phyloP scores from a whole-genome alignment of 768 basidiomycete species.

The Hebeloma cylindrosporum region DNA sequence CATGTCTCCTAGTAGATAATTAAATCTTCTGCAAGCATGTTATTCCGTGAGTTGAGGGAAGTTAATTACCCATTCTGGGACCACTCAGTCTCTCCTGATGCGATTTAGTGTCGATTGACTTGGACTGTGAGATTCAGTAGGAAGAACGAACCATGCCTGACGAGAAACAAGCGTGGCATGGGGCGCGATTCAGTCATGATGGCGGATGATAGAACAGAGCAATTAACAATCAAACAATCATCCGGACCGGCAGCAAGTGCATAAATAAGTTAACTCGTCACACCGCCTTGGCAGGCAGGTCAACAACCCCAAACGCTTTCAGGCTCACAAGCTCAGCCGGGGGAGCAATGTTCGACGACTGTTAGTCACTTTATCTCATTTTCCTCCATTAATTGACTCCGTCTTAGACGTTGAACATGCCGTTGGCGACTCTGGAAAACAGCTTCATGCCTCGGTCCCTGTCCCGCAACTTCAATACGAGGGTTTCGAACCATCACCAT shows the following conservation, averaged over 20 bases:
- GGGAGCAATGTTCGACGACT: constrained; percentile 62
- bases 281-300: constrained; percentile 3
- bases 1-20: constrained; percentile 54
- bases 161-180: constrained; percentile 74
- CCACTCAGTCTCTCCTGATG: constrained; percentile 90
- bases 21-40: not conserved
- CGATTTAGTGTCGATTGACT: not conserved
- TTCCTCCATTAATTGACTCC: constrained; percentile 6
- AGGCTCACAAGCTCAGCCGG: not conserved
- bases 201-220: not conserved
- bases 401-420: constrained; percentile 86
- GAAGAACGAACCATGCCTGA: constrained; percentile 77
- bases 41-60: not conserved
- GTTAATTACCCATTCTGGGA: constrained; percentile 71
- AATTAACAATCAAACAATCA: not conserved
- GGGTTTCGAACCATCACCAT: constrained; percentile 80
- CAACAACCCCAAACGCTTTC: no score
- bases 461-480: constrained; percentile 74
- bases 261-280: no score
- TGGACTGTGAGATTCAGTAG: not conserved
- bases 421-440: constrained; percentile 45
- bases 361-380: constrained; percentile 35
- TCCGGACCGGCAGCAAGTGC: not conserved
- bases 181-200: constrained; percentile 40
- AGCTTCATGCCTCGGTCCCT: constrained; percentile 33